Percentiles rank a stretch among this genome's conserved stretches.
Conservation (phyloP, 2,329 filamentous ascomycete genomes). For the Alternaria metachromatica region DNA sequence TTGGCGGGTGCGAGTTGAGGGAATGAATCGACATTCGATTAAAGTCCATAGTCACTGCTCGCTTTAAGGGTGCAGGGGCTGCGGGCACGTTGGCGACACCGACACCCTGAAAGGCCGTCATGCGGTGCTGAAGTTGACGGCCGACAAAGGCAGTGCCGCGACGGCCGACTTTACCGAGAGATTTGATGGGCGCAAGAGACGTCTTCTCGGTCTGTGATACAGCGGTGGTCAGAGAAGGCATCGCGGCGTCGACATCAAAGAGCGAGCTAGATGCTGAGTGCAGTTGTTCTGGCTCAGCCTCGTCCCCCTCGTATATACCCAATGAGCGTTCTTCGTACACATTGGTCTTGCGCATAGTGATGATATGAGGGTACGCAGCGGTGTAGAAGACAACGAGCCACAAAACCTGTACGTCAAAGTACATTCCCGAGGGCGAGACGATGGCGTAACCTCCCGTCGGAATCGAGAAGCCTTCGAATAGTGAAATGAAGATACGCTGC, state of each 20-base stretch:
- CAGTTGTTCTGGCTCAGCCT: conserved; percentile 28
- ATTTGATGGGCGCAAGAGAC: conserved; percentile 9
- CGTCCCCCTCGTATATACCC: conserved; percentile 28
- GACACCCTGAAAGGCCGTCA: conserved; percentile 31
- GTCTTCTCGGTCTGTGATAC: conserved; percentile 11
- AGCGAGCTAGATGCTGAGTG: conserved; percentile 28
- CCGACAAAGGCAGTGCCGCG: conserved; percentile 30
- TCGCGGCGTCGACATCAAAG: conserved; percentile 25
- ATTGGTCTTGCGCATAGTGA: conserved; percentile 31
- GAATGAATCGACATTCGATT: conserved; percentile 27
- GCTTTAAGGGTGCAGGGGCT: conserved; percentile 8
- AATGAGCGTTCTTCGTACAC: conserved; percentile 29
- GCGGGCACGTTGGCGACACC: conserved; percentile 22
- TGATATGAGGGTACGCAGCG: conserved; percentile 30
- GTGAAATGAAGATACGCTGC: conserved; percentile 28
- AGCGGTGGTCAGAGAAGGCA: conserved; percentile 14
- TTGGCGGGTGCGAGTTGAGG: conserved; percentile 17
- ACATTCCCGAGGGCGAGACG: conserved; percentile 27
- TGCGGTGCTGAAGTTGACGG: conserved; percentile 27
- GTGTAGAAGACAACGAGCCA: conserved; percentile 31
- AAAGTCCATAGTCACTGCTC: conserved; percentile 26
- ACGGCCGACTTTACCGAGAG: conserved; percentile 14
- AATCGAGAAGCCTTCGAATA: conserved; percentile 33
- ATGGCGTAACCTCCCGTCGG: conserved; percentile 32
- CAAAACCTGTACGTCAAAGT: conserved; percentile 29